These are phyloP conservation scores for Kodamaea fukazawae DNA, from an alignment of 805 yeast genomes.

Conservation along the genomic window DNA sequence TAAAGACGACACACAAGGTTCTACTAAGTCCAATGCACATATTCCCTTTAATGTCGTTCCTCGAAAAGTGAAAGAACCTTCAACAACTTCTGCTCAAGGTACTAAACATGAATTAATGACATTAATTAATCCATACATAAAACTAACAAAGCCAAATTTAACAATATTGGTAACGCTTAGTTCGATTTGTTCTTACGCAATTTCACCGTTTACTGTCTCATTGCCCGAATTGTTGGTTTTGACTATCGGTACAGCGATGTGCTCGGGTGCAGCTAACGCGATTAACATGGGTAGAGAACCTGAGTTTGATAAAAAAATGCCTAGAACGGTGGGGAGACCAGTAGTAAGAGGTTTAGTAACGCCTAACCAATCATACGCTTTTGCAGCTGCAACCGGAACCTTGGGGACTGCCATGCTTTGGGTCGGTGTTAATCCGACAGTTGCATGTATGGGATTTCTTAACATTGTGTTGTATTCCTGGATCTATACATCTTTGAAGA, in stretches of 20 bases:
- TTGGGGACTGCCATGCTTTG: constrained; percentile 68
- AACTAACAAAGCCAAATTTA: constrained; percentile 86
- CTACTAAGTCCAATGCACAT: constrained; percentile 13
- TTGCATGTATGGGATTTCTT: constrained; percentile 72
- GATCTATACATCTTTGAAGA: constrained; percentile 85
- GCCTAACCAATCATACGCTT: constrained; percentile 71
- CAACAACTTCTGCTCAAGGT: constrained; percentile 2
- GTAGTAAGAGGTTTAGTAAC: constrained; percentile 80
- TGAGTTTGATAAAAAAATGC: constrained; percentile 80
- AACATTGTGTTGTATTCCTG: constrained; percentile 86
- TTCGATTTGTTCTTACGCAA: constrained; percentile 89
- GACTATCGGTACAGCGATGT: constrained; percentile 79
- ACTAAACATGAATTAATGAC: constrained; percentile 30
- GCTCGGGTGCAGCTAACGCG: constrained; percentile 94
- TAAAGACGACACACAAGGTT: constrained; percentile 21
- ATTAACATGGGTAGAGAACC: constrained; percentile 98
- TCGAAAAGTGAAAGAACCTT: constrained; percentile 19
- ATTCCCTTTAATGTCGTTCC: constrained; percentile 60
- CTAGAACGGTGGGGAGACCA: constrained; percentile 84
- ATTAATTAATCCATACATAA: constrained; percentile 60
- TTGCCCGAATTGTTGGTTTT: constrained; percentile 66
- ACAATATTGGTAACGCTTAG: constrained; percentile 86
- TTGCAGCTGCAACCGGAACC: constrained; percentile 74
- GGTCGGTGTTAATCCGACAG: constrained; percentile 82
- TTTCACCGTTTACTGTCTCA: constrained; percentile 81